Evolutionary conservation across 345 rosid species (phyloP), one percentile per base, ranked within the genome.

Genomic region (Zanthoxylum bungeanum): DNA sequence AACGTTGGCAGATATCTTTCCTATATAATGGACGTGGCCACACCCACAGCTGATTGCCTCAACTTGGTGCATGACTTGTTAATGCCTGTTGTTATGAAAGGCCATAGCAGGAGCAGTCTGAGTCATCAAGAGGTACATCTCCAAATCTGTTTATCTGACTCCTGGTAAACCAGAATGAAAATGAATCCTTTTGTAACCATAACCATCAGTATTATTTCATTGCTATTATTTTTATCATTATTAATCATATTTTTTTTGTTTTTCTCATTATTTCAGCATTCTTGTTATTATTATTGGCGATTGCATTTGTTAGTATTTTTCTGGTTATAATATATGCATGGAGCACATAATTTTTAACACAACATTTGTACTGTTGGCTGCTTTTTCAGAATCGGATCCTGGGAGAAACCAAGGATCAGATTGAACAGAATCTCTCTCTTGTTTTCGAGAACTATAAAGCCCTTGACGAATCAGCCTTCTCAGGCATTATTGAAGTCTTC

Each of bases 21-120:
- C 68, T 95, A 95, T 79, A 79, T 95, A 53, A 95, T 92, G 98
- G 99, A 92, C 77, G 98, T 95, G 34, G 97, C 99, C 61, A 95
- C 99, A 42, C 99, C 99, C 2, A 95, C 99, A 30, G 92, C 95
- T 0, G 99, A 95, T 79, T 92, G 98, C 79, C 92, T 95, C 80
- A 85, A 80, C 28, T 74, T 95, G 90, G 97, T 95, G 59, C 71
- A 82, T 84, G 98, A 89, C 58, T 86, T 92, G 80, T 75, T 95
- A 77, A 76, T 81, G 80, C 98, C 99, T 30, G 97, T 91, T n/a
- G 64, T 89, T 64, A 88, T 91, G 97, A 92, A 91, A 69, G 96
- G 99, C 40, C 77, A 89, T 66, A 84, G 80, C 83, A 92, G 84
- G 85, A 84, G 82, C 77, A 83, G 85, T 60, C 82, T 95, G 77